Evolutionary conservation across 768 basidiomycete species (phyloP), one percentile per base, ranked within the genome.

Genomic region (Suillus cothurnatus): DNA sequence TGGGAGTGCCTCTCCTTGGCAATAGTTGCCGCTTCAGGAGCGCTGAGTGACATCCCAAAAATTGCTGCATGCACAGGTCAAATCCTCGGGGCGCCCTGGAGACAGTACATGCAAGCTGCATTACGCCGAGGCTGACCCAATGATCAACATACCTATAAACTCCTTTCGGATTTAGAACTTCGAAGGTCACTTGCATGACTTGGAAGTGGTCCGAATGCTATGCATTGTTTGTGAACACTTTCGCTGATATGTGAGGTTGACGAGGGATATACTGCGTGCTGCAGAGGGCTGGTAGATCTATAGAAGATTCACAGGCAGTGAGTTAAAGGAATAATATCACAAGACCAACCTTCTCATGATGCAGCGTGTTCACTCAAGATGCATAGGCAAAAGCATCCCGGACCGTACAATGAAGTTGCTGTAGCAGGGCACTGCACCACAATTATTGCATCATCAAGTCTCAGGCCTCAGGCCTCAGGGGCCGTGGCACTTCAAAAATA

Each of bases 271-370:
- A 53, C 31, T 21, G 41, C 39, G 58, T 41, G 26, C 58, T 26
- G 57, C 57, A 39, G 23, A 26, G 26, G 57, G 53, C 31, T 55
- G 32, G 32, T 36, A 55, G 53, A 55, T 58, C 57, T 59, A 41
- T 31, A 26, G 41, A 28, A 55, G 31, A n/a, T 55, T 1, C 21
- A n/a, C 53, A 55, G 53, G 32, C 21, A 15, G 32, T 36, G 53
- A 55, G 6, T 55, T 31, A 1, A 28, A 41, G 28, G 3, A 26
- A 39, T 15, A 15, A 28, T 15, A 15, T 19, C 58, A 59, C 52
- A 59, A 41, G 38, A 28, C 26, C 12, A 14, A 59, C 39, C 41
- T 59, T 41, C 58, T 19, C 58, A 41, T 59, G 38, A 39, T 19
- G 23, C 38, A 1, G 36, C 36, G 23, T 39, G 31, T 55, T 36